Evolutionary conservation across 2,329 filamentous ascomycete genomes (phyloP).

Genomic region (Mycosphaerella sp.): DNA sequence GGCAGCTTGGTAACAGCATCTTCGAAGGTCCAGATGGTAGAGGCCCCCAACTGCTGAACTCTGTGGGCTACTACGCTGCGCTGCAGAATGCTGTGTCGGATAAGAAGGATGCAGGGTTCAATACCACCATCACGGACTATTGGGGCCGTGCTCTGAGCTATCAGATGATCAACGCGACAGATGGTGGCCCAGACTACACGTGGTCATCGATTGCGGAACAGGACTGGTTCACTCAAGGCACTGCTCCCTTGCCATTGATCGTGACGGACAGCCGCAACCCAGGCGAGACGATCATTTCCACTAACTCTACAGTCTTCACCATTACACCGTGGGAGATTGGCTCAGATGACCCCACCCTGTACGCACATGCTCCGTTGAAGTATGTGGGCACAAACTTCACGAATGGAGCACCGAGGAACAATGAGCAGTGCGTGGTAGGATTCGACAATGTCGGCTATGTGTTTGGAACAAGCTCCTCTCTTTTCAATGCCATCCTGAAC

Average conservation of each 20-base stretch:
- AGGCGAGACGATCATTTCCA: slow-evolving; percentile 54
- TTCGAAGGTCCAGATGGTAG: slow-evolving; percentile 51
- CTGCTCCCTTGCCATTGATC: slow-evolving; percentile 66
- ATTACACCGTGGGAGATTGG: slow-evolving; percentile 78
- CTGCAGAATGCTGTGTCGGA: slow-evolving; percentile 52
- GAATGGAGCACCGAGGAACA: slow-evolving; percentile 51
- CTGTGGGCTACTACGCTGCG: slow-evolving; percentile 57
- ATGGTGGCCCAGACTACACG: slow-evolving; percentile 71
- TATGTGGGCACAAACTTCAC: slow-evolving; percentile 70
- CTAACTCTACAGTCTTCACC: slow-evolving; percentile 71
- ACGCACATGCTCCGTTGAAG: slow-evolving; percentile 62
- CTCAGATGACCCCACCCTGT: slow-evolving; percentile 66
- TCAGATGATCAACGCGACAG: slow-evolving; percentile 69
- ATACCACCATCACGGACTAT: slow-evolving; percentile 75
- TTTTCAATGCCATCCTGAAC: slow-evolving; percentile 76
- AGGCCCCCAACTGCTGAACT: slow-evolving; percentile 49
- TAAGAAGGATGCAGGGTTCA: slow-evolving; percentile 60
- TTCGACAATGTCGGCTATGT: slow-evolving; percentile 79
- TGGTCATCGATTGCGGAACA: slow-evolving; percentile 71
- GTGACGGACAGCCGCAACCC: slow-evolving; percentile 63
- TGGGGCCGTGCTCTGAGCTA: slow-evolving; percentile 76
- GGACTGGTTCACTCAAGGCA: slow-evolving; percentile 55
- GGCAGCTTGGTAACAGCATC: slow-evolving; percentile 60
- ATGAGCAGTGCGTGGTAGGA: slow-evolving; percentile 62
- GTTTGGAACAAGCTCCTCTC: slow-evolving; percentile 76